These are phyloP conservation scores for Pestalotiopsis sp. DNA, from an alignment of 2,329 filamentous ascomycete species.

Conservation along the genomic window DNA sequence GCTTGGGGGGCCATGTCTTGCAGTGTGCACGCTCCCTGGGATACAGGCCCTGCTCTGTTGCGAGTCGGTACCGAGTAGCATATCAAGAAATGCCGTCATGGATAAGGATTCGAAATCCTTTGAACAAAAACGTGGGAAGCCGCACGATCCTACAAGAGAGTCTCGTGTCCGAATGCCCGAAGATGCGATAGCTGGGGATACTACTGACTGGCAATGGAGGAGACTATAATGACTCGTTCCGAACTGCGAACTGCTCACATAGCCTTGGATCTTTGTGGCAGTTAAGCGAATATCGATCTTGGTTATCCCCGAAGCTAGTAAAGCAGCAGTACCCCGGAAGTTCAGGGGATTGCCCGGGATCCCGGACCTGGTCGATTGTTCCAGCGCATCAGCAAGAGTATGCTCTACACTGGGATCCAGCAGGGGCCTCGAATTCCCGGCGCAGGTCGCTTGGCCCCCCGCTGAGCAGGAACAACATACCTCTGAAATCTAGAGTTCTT, in stretches of 20 bases:
- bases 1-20: not conserved
- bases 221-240: not conserved
- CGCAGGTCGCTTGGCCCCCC: not conserved
- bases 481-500: not conserved
- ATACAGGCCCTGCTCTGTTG: not conserved
- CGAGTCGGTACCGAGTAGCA: not conserved
- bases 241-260: not conserved
- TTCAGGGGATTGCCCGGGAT: not conserved
- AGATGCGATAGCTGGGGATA: not conserved
- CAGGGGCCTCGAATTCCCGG: not conserved
- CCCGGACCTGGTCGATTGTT: constrained; percentile 1
- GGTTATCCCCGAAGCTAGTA: not conserved
- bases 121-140: not conserved
- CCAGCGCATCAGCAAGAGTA: not conserved
- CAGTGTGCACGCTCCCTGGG: not conserved
- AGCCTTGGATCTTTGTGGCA: not conserved
- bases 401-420: not conserved
- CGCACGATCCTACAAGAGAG: not conserved
- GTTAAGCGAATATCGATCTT: constrained; percentile 7
- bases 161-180: not conserved
- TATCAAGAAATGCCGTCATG: not conserved
- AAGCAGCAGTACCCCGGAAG: not conserved
- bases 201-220: not conserved
- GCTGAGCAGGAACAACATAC: not conserved
- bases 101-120: not conserved